Base-by-base conservation (phyloP, 2,329 filamentous ascomycete genomes). In the Sporothrix brasiliensis region DNA sequence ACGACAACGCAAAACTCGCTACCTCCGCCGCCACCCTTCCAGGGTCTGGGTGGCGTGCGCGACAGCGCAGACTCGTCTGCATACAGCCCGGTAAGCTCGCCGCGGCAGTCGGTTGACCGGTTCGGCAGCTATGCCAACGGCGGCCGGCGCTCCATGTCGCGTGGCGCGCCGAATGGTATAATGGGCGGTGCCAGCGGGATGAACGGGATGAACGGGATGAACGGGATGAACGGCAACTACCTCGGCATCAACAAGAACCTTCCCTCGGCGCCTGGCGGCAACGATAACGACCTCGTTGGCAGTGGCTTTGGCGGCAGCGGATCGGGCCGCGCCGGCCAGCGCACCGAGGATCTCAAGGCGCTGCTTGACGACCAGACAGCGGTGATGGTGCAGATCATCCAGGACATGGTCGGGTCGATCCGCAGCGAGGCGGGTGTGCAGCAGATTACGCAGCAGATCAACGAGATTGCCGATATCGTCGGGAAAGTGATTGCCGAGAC, bases 331-430 rank as follows among this genome's bases (percentile, higher is more conserved):
- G 77, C 77, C 52, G 82, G 84, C 73, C 78, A 77, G 74, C 80
- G 79, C 66, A 77, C 80, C 34, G 84, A 86, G 73, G 86, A 87
- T 72, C 79, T 87, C 69, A 86, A 85, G 77, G 87, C 92, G 72
- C 94, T 93, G 77, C 86, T 96, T 49, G 91, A 95, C 77, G 91
- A 94, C 77, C 92, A 95, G 78, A 94, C 91, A 13, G 91, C 92
- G 67, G 82, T 89, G 3, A 85, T 97, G 71, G 90, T 95, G 34
- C 88, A 92, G 74, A 91, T 89, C 58, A 93, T 96, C 73, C 92
- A 95, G 79, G 87, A 89, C n/a, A 86, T 97, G 9, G 92, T 96
- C 61, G 85, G 86, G 69, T 88, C 88, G 41, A 90, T 93, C 73
- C 89, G 91, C 69, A 84, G 85, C 67, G 87, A 91, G 74, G 86